These are phyloP conservation scores for Lentinula sp. DNA, from an alignment of 768 basidiomycete genomes.

Conservation along the genomic window DNA sequence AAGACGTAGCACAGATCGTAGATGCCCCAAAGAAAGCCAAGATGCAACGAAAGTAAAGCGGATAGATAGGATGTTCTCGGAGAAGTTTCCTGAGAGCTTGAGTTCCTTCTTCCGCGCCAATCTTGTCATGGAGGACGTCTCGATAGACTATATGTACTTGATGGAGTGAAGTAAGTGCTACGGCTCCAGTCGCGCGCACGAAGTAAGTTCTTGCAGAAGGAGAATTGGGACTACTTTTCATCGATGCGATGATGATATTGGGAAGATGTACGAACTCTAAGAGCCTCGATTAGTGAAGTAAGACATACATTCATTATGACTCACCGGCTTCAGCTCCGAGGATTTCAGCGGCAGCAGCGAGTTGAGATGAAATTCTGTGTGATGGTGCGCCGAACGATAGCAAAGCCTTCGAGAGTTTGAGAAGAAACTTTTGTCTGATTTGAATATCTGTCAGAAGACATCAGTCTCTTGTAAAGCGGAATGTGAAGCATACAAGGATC, in stretches of 20 bases:
- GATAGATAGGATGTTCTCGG: constrained; percentile 61
- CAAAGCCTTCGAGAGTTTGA: constrained; percentile 82
- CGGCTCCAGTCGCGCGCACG: constrained; percentile 72
- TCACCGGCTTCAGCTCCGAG: constrained; percentile 67
- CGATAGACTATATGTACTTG: constrained; percentile 82
- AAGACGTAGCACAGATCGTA: constrained; percentile 78
- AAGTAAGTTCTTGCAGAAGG: constrained; percentile 74
- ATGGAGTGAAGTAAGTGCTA: constrained; percentile 79
- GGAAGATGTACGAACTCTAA: constrained; percentile 78
- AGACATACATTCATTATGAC: constrained; percentile 2
- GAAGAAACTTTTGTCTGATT: constrained; percentile 63
- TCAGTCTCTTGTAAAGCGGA: not conserved
- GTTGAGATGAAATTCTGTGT: constrained; percentile 87
- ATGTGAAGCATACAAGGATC: not conserved
- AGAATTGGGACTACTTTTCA: constrained; percentile 67
- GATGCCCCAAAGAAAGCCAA: constrained; percentile 75
- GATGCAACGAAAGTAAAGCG: constrained; percentile 57
- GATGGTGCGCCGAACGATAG: constrained; percentile 94
- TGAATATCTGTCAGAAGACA: constrained; percentile 31
- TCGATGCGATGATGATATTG: constrained; percentile 73
- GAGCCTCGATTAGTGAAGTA: not conserved
- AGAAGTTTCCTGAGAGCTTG: constrained; percentile 61
- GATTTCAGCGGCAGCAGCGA: constrained; percentile 71
- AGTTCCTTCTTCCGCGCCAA: constrained; percentile 68
- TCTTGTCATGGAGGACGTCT: constrained; percentile 78